These are phyloP conservation scores for Aspergillus transmontanensis DNA, from an alignment of 2,329 filamentous ascomycete genomes.

Conservation along the genomic window DNA sequence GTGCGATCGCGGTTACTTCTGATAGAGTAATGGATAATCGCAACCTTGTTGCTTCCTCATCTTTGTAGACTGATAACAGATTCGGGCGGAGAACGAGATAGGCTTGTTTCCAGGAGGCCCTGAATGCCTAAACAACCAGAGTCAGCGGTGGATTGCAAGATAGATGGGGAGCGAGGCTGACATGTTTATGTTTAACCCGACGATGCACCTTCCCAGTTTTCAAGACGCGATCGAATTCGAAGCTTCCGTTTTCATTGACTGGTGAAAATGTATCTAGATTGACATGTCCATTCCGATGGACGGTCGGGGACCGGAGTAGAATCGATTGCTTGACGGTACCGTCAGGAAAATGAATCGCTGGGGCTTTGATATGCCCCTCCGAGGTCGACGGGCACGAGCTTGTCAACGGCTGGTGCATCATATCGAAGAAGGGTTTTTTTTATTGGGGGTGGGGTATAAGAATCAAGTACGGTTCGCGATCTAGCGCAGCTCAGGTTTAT, in stretches of 20 bases:
- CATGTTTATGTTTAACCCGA: conserved; percentile 92
- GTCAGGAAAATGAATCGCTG: conserved; percentile 32
- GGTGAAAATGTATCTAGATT: conserved; percentile 72
- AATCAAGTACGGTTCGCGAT: neutral
- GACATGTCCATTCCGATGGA: conserved; percentile 50
- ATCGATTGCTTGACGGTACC: conserved; percentile 23
- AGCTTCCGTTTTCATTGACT: conserved; percentile 92
- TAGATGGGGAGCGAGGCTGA: conserved; percentile 37
- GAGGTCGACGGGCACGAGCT: conserved; percentile 23
- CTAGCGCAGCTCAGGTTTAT: neutral
- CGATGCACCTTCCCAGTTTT: conserved; percentile 86
- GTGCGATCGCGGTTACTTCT: conserved; percentile 87
- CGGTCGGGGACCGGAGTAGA: conserved; percentile 23
- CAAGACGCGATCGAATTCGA: conserved; percentile 91
- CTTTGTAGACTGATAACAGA: conserved; percentile 88
- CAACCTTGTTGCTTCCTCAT: conserved; percentile 84
- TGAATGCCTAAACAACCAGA: conserved; percentile 37
- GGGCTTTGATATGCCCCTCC: conserved; percentile 27
- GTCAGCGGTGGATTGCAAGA: conserved; percentile 16
- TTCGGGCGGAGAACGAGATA: conserved; percentile 90
- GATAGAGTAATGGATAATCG: conserved; percentile 84
- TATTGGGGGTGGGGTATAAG: neutral
- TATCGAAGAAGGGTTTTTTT: neutral
- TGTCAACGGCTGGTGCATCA: conserved; percentile 28
- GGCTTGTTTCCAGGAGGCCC: conserved; percentile 83